Evolutionary conservation across 2,329 filamentous ascomycete genomes (phyloP), one percentile per base, ranked within the genome.

Genomic region (Metarhizium robertsii): DNA sequence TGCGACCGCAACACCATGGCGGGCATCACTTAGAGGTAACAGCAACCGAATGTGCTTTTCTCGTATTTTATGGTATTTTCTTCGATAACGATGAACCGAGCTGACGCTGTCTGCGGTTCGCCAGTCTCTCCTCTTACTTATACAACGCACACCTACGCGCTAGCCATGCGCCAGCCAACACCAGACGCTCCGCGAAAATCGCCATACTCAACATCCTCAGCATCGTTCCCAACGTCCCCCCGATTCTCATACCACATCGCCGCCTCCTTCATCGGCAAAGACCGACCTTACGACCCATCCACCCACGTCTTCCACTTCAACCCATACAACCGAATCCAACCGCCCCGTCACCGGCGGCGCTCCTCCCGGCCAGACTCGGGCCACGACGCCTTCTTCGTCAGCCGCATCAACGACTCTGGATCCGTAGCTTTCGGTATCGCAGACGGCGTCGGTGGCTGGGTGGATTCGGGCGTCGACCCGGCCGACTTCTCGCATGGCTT

Each of bases 401-500:
- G 87, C 66, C 83, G 85, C 29, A 76, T 96, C n/a, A 89, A 88
- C 53, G 81, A 84, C 60, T 80, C 80, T 1, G 79, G 84, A 42
- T 79, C 84, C 45, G 81, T 96, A 11, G 90, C 92, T 0, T 86
- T 99, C 62, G 94, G 90, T 18, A 83, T 99, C 29, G 91, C 92
- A 53, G 94, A 99, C 68, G 94, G 94, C 11, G 94, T 99, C 0
- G 94, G 94, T 50, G 94, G 94, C 40, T 99, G 94, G 92, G 84
- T 87, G 60, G 89, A 96, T 63, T 92, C 88, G 43, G 91, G 91
- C 48, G 86, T 99, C 53, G 92, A 99, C 66, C 92, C 94, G 8
- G 91, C 91, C 32, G 90, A 96, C 71, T 97, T 97, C 71, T 94
- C 92, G 3, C 92, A 97, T 69, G 89, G 88, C 45, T 77, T 99